Conservation (phyloP, 1,284 basidiomycete species). For the Cryptococcus wingfieldii region DNA sequence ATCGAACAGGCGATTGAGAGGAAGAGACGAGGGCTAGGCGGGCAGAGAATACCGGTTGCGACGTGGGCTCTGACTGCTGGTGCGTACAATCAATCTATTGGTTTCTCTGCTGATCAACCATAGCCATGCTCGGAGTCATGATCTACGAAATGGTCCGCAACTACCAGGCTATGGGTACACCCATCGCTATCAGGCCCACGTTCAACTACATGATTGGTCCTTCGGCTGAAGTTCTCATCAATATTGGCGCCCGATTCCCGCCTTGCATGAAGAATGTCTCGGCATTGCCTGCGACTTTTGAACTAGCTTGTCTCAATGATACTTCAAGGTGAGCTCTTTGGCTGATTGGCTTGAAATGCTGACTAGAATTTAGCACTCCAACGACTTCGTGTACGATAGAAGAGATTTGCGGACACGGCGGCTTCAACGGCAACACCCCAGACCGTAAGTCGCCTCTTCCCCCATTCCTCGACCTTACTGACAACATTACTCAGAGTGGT, state of each 20-base stretch:
- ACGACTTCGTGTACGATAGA: constrained; percentile 68
- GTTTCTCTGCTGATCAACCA: constrained; percentile 37
- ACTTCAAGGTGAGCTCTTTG: constrained; percentile 30
- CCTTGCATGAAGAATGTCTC: constrained; percentile 54
- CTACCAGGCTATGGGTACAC: constrained; percentile 64
- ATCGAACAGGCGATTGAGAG: constrained; percentile 77
- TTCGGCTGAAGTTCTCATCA: constrained; percentile 74
- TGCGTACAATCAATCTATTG: constrained; percentile 44
- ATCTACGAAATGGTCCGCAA: constrained; percentile 77
- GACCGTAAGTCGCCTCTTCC: constrained; percentile 68
- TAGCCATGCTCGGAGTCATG: constrained; percentile 63
- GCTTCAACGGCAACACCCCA: constrained; percentile 63
- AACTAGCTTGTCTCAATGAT: constrained; percentile 60
- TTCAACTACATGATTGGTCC: constrained; percentile 93
- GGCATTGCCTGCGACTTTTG: constrained; percentile 59
- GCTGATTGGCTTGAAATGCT: background rate
- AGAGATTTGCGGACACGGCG: constrained; percentile 82
- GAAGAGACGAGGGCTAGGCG: constrained; percentile 74
- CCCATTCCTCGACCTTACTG: background rate
- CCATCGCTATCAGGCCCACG: constrained; percentile 70
- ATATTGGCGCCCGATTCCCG: constrained; percentile 83
- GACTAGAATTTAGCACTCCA: constrained; percentile 55
- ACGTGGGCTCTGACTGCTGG: constrained; percentile 53
- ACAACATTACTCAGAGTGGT: constrained; percentile 26
- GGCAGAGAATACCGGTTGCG: constrained; percentile 70